Percentiles rank a stretch among this genome's conserved stretches.
Conservation (phyloP, 2,329 filamentous ascomycete species). For the Colletotrichum orchidophilum region DNA sequence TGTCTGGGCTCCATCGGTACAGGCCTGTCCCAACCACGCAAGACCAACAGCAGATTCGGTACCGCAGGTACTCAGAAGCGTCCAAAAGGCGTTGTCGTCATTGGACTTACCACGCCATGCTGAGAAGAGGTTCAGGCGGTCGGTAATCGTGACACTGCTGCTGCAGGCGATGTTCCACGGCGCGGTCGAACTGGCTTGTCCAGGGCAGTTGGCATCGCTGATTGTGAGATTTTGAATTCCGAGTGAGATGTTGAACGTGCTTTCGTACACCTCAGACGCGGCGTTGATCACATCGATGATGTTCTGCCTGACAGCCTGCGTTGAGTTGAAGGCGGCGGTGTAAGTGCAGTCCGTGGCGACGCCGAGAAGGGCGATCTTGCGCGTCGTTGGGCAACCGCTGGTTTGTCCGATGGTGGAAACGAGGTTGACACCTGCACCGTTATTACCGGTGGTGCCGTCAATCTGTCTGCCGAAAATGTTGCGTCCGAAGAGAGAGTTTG, state of each 20-base stretch:
- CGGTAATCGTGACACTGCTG: constrained; percentile 70
- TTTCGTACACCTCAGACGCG: constrained; percentile 88
- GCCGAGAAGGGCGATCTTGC: constrained; percentile 90
- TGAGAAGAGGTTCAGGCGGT: constrained; percentile 88
- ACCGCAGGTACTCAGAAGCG: constrained; percentile 81
- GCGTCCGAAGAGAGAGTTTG: constrained; percentile 75
- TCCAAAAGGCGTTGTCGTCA: constrained; percentile 94
- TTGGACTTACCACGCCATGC: constrained; percentile 81
- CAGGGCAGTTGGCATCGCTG: constrained; percentile 78
- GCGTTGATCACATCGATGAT: constrained; percentile 86
- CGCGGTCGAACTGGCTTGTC: constrained; percentile 69
- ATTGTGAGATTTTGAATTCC: constrained; percentile 88
- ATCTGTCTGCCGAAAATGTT: constrained; percentile 79
- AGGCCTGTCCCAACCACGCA: constrained; percentile 92
- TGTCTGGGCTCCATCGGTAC: constrained; percentile 68
- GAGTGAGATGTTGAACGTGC: constrained; percentile 92
- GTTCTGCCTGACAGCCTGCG: constrained; percentile 73
- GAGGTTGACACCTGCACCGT: constrained; percentile 83
- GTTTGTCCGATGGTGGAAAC: constrained; percentile 81
- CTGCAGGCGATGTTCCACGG: constrained; percentile 88
- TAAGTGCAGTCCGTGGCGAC: constrained; percentile 95
- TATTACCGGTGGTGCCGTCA: constrained; percentile 76
- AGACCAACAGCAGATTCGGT: constrained; percentile 88
- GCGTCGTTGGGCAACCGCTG: constrained; percentile 86
- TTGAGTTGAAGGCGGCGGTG: constrained; percentile 74